A percentile compares a stretch with the other conserved stretches of the same genome.
Evolutionary conservation across 192 early-diverging fungal genomes (phyloP).

Genomic region (Coemansia sp.): DNA sequence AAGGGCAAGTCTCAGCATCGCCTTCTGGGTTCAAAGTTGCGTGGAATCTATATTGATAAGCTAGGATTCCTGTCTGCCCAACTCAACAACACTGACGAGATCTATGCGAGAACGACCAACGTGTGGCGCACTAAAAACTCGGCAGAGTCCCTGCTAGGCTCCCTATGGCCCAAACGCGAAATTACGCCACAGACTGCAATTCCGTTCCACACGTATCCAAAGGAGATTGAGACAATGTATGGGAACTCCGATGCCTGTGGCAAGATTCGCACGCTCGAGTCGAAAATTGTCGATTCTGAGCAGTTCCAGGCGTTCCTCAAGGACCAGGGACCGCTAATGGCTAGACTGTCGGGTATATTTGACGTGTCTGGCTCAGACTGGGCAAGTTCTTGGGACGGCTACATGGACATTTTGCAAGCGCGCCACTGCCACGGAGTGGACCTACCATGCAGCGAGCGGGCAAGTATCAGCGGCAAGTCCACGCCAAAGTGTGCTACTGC

Average conservation of each 20-base stretch:
- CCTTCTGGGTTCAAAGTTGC: slow-evolving; percentile 46
- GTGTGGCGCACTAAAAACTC: slow-evolving; percentile 65
- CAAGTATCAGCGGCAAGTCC: not conserved
- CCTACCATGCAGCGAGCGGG: slow-evolving; percentile 27
- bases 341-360: slow-evolving; percentile 35
- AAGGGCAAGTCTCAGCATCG: slow-evolving; percentile 58
- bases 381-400: slow-evolving; percentile 33
- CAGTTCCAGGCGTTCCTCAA: slow-evolving; percentile 42
- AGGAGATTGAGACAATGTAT: slow-evolving; percentile 55
- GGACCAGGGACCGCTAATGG: slow-evolving; percentile 42
- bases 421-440: slow-evolving; percentile 38
- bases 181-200: slow-evolving; percentile 24
- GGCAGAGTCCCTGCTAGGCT: slow-evolving; percentile 54
- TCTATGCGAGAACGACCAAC: slow-evolving; percentile 65
- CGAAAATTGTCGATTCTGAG: slow-evolving; percentile 10
- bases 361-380: slow-evolving; percentile 31
- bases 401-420: slow-evolving; percentile 47
- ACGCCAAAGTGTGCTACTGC: slow-evolving; percentile 38
- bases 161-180: slow-evolving; percentile 48
- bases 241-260: slow-evolving; percentile 55
- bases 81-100: slow-evolving; percentile 33
- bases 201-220: slow-evolving; percentile 54
- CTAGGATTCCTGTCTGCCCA: slow-evolving; percentile 43
- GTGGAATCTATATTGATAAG: slow-evolving; percentile 58
- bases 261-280: slow-evolving; percentile 4